Conservation (phyloP, 192 early-diverging fungal species). For the Funneliformis geosporum region DNA sequence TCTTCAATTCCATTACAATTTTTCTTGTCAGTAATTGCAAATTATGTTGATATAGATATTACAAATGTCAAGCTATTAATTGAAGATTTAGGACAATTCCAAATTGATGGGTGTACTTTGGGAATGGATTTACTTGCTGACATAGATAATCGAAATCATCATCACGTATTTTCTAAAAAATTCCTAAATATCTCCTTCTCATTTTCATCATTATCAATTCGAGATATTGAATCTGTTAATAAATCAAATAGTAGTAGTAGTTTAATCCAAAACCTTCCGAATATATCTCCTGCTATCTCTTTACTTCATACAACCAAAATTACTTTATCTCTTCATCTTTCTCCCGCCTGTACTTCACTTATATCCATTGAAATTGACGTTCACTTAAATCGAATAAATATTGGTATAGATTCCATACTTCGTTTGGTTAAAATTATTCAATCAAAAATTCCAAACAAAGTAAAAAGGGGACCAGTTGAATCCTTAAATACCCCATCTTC, state of each 20-base stretch:
- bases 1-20: slow-evolving; percentile 49
- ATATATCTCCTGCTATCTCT: slow-evolving; percentile 3
- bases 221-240: slow-evolving; percentile 34
- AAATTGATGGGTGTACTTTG: slow-evolving; percentile 30
- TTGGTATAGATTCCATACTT: slow-evolving; percentile 33
- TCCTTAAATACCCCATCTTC: not conserved
- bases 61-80: slow-evolving; percentile 28
- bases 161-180: slow-evolving; percentile 48
- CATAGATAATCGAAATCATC: slow-evolving; percentile 33
- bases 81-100: slow-evolving; percentile 28
- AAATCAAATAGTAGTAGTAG: not conserved
- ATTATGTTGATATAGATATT: slow-evolving; percentile 42
- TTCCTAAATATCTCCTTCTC: slow-evolving; percentile 37
- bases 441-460: slow-evolving; percentile 2
- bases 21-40: slow-evolving; percentile 43
- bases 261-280: not conserved
- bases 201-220: slow-evolving; percentile 21
- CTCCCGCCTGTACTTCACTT: slow-evolving; percentile 42
- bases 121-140: slow-evolving; percentile 40
- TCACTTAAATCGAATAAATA: slow-evolving; percentile 13
- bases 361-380: slow-evolving; percentile 38
- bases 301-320: slow-evolving; percentile 34
- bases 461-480: not conserved
- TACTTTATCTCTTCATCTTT: slow-evolving; percentile 41
- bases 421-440: slow-evolving; percentile 11